phyloP scores from a whole-genome alignment of 1,284 basidiomycete species.

The Cryptococcus sp. region DNA sequence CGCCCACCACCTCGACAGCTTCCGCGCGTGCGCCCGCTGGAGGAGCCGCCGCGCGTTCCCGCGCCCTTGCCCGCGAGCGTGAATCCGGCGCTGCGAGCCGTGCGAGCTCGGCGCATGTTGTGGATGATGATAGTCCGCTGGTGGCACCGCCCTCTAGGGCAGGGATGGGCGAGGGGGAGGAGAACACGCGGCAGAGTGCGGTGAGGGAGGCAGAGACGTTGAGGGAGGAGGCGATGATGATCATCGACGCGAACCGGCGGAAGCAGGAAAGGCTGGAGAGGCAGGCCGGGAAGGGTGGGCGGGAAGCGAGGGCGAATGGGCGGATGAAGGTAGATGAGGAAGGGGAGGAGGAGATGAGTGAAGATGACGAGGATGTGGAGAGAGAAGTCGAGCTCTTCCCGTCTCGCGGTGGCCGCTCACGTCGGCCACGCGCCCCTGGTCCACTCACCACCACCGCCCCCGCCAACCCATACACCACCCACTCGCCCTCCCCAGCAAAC shows the following conservation, averaged over 20 bases:
- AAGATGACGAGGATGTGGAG: not conserved
- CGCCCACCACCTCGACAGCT: not conserved
- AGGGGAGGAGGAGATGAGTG: not conserved
- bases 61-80: not conserved
- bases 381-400: too few relatives aligned
- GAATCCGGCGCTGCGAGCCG: not conserved
- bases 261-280: slow-evolving; percentile 4
- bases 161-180: slow-evolving; percentile 30
- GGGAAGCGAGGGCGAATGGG: slow-evolving; percentile 4
- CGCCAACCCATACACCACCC: not conserved
- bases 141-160: slow-evolving; percentile 22
- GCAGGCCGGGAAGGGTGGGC: not conserved
- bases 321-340: not conserved
- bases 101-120: slow-evolving; percentile 17
- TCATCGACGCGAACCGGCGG: slow-evolving; percentile 20
- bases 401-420: too few relatives aligned
- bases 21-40: not conserved
- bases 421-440: not conserved
- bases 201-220: slow-evolving; percentile 22
- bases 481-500: not conserved
- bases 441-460: slow-evolving; percentile 4
- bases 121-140: slow-evolving; percentile 27
- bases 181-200: slow-evolving; percentile 32
- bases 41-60: not conserved
- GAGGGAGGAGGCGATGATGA: slow-evolving; percentile 32